A percentile compares a stretch with the other conserved stretches of the same genome.
phyloP scores from a whole-genome alignment of 1,139 yeast species.

The Zygosaccharomyces pseudobailii region DNA sequence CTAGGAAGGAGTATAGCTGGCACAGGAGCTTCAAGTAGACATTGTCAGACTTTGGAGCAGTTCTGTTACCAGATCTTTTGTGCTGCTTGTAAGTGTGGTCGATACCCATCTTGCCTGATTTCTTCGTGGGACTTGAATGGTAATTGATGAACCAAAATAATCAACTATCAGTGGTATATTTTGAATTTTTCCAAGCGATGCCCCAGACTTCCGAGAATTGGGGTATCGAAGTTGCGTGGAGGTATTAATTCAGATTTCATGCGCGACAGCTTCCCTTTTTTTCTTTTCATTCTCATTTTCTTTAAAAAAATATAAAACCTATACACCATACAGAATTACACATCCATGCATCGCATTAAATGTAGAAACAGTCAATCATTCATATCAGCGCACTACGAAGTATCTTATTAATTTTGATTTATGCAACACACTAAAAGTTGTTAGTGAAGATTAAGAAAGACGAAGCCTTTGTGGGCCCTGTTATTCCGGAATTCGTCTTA shows the following conservation, averaged over 20 bases:
- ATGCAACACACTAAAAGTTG: too few species aligned
- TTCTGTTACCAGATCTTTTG: slow-evolving; percentile 93
- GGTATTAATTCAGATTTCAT: not conserved
- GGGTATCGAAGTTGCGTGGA: not conserved
- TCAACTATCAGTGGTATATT: not conserved
- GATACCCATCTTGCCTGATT: slow-evolving; percentile 71
- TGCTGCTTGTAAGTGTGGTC: slow-evolving; percentile 97
- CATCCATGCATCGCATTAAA: not conserved
- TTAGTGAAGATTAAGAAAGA: too few species aligned
- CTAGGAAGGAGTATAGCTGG: slow-evolving; percentile 97
- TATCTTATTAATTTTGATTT: too few species aligned
- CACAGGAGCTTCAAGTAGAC: slow-evolving; percentile 97
- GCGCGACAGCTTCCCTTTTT: too few species aligned
- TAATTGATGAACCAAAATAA: not conserved
- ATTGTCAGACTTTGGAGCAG: slow-evolving; percentile 99
- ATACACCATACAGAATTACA: not conserved
- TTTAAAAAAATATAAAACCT: not conserved
- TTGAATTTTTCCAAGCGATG: slow-evolving; percentile 3
- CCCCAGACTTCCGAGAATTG: not conserved
- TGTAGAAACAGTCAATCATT: not conserved
- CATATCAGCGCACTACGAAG: too few species aligned
- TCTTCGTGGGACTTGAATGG: not conserved
- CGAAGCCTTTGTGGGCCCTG: too few species aligned
- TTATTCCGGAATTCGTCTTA: too few species aligned
- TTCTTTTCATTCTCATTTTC: not conserved